phyloP scores from a whole-genome alignment of 495 filamentous ascomycete genomes.

The Neurospora sp. region DNA sequence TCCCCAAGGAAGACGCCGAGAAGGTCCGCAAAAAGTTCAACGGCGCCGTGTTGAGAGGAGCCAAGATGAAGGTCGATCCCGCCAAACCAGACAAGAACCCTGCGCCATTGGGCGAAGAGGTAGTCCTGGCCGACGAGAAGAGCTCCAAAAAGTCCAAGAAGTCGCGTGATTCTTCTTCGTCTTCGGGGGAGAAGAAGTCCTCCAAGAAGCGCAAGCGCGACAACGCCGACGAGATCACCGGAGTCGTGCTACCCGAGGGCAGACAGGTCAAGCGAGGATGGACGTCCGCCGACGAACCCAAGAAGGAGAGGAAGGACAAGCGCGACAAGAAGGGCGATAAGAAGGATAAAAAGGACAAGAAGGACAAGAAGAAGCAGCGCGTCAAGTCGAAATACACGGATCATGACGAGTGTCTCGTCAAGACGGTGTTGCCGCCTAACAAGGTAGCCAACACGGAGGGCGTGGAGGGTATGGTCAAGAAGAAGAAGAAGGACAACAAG shows the following conservation, averaged over 20 bases:
- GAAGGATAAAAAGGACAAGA: constrained; percentile 34
- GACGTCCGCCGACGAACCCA: constrained; percentile 57
- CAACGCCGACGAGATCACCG: constrained; percentile 44
- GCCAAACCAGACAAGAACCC: constrained; percentile 48
- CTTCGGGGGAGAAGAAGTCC: constrained; percentile 41
- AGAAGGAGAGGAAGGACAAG: constrained; percentile 40
- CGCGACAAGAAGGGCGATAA: constrained; percentile 37
- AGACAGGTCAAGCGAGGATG: constrained; percentile 84
- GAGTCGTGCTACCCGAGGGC: constrained; percentile 58
- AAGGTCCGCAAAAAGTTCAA: constrained; percentile 90
- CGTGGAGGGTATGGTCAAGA: constrained; percentile 42
- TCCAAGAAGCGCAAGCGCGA: constrained; percentile 45
- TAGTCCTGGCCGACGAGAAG: constrained; percentile 26
- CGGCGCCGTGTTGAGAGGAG: constrained; percentile 73
- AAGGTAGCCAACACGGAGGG: constrained; percentile 28
- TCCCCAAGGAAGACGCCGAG: constrained; percentile 70
- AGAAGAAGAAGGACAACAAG: constrained; percentile 39
- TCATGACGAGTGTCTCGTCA: constrained; percentile 69
- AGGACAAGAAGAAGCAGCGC: constrained; percentile 46
- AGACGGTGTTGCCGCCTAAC: constrained; percentile 63
- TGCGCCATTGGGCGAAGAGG: constrained; percentile 19
- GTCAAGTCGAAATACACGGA: constrained; percentile 67
- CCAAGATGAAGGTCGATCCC: constrained; percentile 72
- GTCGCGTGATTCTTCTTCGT: neutral
- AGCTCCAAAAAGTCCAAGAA: constrained; percentile 30